Conservation (phyloP, 2,329 filamentous ascomycete species). For the Hypoxylon rubiginosum region DNA sequence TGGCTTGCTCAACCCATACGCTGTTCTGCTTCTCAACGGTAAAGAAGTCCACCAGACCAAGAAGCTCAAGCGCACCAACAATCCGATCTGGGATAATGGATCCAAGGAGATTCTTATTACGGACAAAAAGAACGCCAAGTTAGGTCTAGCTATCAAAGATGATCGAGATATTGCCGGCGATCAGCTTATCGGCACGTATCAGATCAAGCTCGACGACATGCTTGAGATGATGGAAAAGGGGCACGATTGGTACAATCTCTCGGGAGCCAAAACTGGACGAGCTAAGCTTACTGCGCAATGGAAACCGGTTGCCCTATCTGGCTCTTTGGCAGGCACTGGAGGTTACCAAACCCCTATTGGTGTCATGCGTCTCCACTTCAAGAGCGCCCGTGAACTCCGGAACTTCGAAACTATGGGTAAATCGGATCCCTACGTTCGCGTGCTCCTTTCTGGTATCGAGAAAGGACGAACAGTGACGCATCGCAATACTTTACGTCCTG, state of each 20-base stretch:
- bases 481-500: conserved; percentile 93
- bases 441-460: conserved; percentile 89
- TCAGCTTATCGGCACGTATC: conserved; percentile 89
- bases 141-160: conserved; percentile 95
- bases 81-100: conserved; percentile 94
- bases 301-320: conserved; percentile 92
- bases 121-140: conserved; percentile 88
- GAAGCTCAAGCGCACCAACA: conserved; percentile 96
- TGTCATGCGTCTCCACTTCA: conserved; percentile 94
- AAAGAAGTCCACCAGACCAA: conserved; percentile 91
- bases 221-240: conserved; percentile 91
- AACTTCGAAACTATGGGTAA: conserved; percentile 97
- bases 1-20: conserved; percentile 92
- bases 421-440: conserved; percentile 93
- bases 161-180: conserved; percentile 88
- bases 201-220: conserved; percentile 96
- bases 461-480: conserved; percentile 95
- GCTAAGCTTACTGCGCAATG: conserved; percentile 93
- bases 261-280: conserved; percentile 83
- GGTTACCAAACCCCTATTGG: conserved; percentile 95
- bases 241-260: conserved; percentile 94
- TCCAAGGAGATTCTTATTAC: conserved; percentile 96
- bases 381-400: conserved; percentile 83
- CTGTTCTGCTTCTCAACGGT: conserved; percentile 87
- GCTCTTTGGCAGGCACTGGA: conserved; percentile 80